Base-by-base conservation (phyloP, 2,329 filamentous ascomycete genomes). In the Pseudogymnoascus pannorum region DNA sequence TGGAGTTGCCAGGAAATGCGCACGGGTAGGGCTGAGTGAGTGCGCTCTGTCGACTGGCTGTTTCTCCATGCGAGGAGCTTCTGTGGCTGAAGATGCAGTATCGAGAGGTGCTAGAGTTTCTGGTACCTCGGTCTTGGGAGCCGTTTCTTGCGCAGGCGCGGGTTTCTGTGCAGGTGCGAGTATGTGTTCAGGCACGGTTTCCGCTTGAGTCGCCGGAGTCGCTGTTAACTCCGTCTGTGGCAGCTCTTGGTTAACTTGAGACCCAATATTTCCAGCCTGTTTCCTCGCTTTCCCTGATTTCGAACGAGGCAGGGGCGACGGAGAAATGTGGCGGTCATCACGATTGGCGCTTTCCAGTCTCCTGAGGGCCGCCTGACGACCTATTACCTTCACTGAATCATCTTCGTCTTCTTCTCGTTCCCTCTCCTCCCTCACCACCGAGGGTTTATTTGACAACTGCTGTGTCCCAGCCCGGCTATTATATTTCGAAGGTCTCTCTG, bases 1-100 rank as follows among this genome's bases (percentile, higher is more conserved):
- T 54, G 48, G 48, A 12, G 80, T 78, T 8, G 80, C 70, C 1
- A 84, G 84, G 71, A 92, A 92, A 67, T 84, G 87, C 29, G 81
- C 84, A 33, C 88, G 81, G 22, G 78, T 80, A n/a, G 88, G 87
- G 66, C 87, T 91, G 29, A 78, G 65, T 9, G 76, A 77, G 14
- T 72, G 68, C 4, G 74, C 70, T 64, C 76, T 70, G 8, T 71
- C 71, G 12, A 67, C 65, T 67, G 61, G 68, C 61, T 38, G 57
- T 63, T 33, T 31, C 11, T 54, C 48, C 48, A 31, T 54, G 8
- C 9, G 48, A 31, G n/a, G 26, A 14, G 26, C 48, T 20, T 54
- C 8, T 20, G 48, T 54, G 7, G 48, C 33, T 36, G 33, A 36
- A 36, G 33, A 14, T 36, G 14, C 48, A 5, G 48, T 54, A 16